Conservation (phyloP, 1,284 basidiomycete species). For the Ustilago xerochloae region DNA sequence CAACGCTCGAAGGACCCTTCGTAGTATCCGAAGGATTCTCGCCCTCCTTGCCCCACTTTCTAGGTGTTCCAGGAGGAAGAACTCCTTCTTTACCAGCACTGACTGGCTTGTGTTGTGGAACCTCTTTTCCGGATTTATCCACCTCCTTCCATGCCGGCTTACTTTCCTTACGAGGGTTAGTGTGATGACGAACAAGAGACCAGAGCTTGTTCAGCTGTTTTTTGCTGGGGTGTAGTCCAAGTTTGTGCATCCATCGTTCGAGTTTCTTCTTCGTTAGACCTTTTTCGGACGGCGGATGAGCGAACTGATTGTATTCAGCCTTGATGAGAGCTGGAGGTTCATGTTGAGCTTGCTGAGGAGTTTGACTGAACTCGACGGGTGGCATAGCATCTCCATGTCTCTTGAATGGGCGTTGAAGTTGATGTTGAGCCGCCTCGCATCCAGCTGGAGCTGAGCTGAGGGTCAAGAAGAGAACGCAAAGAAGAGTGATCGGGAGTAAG, state of each 20-base stretch:
- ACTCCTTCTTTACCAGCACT: background rate
- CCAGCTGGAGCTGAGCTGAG: background rate
- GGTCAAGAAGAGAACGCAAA: background rate
- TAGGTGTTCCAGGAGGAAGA: conserved; percentile 10
- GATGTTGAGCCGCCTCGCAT: background rate
- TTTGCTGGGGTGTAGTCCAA: conserved; percentile 8
- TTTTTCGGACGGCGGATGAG: background rate
- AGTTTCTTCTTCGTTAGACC: conserved; percentile 2
- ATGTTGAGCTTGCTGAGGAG: background rate
- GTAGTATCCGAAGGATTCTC: background rate
- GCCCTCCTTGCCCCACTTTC: background rate
- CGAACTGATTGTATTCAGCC: conserved; percentile 24
- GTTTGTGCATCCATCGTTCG: conserved; percentile 9
- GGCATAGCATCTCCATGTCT: background rate
- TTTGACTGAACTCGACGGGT: background rate
- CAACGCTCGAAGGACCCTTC: background rate
- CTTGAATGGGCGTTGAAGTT: background rate
- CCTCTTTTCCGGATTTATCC: background rate
- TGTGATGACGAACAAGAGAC: background rate
- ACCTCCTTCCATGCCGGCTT: background rate
- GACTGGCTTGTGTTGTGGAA: background rate
- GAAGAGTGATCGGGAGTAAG: background rate
- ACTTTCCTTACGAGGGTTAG: background rate
- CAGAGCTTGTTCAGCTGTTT: conserved; percentile 8
- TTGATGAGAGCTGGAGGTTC: background rate